These are phyloP conservation scores for Vigna radiata DNA, from an alignment of 306 rosid species.

Conservation along the genomic window DNA sequence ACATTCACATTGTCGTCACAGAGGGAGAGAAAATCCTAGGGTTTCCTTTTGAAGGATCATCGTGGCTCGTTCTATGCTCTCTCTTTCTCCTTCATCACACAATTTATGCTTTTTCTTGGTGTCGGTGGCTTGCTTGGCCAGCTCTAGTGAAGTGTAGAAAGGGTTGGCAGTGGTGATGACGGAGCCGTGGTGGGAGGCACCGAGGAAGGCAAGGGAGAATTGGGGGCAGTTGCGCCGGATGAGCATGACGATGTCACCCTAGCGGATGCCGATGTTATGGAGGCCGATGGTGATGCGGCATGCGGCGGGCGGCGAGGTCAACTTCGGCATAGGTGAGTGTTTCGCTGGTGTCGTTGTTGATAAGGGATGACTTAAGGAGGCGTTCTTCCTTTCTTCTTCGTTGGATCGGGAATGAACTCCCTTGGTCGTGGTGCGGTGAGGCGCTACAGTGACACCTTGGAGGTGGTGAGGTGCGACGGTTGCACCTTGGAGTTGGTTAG, in stretches of 20 bases:
- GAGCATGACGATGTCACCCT: slow-evolving; percentile 82
- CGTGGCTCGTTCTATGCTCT: too few relatives aligned
- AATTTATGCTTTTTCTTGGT: slow-evolving; percentile 29
- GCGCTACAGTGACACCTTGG: too few relatives aligned
- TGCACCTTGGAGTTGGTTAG: too few relatives aligned
- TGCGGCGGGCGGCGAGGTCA: slow-evolving; percentile 55
- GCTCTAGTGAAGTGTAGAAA: slow-evolving; percentile 65
- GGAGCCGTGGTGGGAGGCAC: slow-evolving; percentile 68
- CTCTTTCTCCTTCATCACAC: too few relatives aligned
- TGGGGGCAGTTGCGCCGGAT: slow-evolving; percentile 79
- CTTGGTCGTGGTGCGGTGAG: too few relatives aligned
- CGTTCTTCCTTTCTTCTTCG: too few relatives aligned
- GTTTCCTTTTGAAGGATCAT: too few relatives aligned
- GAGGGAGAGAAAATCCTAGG: too few relatives aligned
- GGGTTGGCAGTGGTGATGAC: slow-evolving; percentile 77
- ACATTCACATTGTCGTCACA: too few relatives aligned
- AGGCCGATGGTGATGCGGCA: slow-evolving; percentile 83
- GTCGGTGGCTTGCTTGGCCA: slow-evolving; percentile 63
- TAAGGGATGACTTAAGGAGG: slow-evolving; percentile 49
- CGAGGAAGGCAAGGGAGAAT: slow-evolving; percentile 76
- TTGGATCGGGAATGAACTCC: too few relatives aligned
- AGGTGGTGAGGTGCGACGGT: too few relatives aligned
- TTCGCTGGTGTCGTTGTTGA: slow-evolving; percentile 63
- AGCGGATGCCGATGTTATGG: slow-evolving; percentile 55
- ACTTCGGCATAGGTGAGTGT: slow-evolving; percentile 62